Evolutionary conservation across 768 basidiomycete species (phyloP).

Genomic region (Leccinum barrowsii): DNA sequence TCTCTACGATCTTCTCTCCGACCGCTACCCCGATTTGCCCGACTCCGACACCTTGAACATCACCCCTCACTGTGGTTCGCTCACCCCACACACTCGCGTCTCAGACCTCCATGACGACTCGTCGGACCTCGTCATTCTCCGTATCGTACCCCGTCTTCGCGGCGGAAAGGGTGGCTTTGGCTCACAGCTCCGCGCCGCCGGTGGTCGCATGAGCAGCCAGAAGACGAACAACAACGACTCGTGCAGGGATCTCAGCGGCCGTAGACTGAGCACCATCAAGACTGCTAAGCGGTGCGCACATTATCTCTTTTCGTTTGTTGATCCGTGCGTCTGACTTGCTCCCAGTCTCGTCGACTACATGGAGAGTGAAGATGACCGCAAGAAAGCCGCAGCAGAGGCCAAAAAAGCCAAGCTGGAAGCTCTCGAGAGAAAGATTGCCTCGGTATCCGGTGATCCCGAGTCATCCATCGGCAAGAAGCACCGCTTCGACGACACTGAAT

Average conservation of each 20-base stretch:
- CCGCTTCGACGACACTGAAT: constrained; percentile 89
- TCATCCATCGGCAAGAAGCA: constrained; percentile 74
- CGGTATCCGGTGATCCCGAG: constrained; percentile 39
- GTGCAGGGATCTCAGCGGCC: constrained; percentile 87
- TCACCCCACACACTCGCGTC: constrained; percentile 31
- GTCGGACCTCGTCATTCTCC: constrained; percentile 53
- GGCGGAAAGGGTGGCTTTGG: constrained; percentile 99
- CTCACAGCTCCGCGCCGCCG: constrained; percentile 92
- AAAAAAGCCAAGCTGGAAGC: constrained; percentile 80
- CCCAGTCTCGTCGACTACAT: constrained; percentile 79
- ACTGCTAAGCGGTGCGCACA: constrained; percentile 86
- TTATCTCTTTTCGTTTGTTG: not conserved
- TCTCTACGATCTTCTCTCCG: constrained; percentile 42
- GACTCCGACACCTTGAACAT: constrained; percentile 38
- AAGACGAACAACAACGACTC: constrained; percentile 95
- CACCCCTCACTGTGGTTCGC: constrained; percentile 36
- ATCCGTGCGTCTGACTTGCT: not conserved
- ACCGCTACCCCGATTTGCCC: constrained; percentile 49
- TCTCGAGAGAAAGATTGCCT: constrained; percentile 70
- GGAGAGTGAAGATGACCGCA: constrained; percentile 77
- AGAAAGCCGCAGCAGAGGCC: constrained; percentile 73
- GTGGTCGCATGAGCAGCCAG: constrained; percentile 95
- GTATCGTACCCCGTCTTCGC: constrained; percentile 67
- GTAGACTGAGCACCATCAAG: constrained; percentile 90
- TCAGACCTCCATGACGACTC: constrained; percentile 34